These are phyloP conservation scores for Starmera amethionina DNA, from an alignment of 805 yeast species.

Conservation along the genomic window DNA sequence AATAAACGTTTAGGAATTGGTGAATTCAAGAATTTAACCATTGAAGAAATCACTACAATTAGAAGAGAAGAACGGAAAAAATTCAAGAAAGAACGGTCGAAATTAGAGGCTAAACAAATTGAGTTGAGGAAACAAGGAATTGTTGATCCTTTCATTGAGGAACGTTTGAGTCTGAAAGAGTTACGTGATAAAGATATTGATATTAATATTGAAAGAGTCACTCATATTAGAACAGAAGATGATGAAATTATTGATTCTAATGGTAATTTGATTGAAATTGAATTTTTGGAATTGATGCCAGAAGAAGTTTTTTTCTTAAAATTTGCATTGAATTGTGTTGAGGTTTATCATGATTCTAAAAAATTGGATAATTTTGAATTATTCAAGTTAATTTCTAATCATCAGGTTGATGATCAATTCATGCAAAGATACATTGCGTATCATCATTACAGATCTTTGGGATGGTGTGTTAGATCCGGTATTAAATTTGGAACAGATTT, in stretches of 20 bases:
- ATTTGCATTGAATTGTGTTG: slow-evolving; percentile 43
- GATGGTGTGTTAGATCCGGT: slow-evolving; percentile 94
- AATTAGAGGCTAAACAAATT: slow-evolving; percentile 41
- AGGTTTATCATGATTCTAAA: slow-evolving; percentile 18
- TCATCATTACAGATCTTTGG: slow-evolving; percentile 78
- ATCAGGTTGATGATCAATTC: slow-evolving; percentile 18
- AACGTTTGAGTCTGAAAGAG: slow-evolving; percentile 20
- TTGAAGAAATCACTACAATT: slow-evolving; percentile 69
- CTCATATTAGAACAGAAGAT: slow-evolving; percentile 26
- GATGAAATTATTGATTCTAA: slow-evolving; percentile 19
- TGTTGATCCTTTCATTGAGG: slow-evolving; percentile 25
- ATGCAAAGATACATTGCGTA: slow-evolving; percentile 54
- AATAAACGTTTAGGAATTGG: slow-evolving; percentile 41
- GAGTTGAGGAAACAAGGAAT: slow-evolving; percentile 28
- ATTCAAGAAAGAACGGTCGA: slow-evolving; percentile 62
- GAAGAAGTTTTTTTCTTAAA: slow-evolving; percentile 66
- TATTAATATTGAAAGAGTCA: slow-evolving; percentile 13
- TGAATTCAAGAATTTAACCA: slow-evolving; percentile 26
- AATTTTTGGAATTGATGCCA: slow-evolving; percentile 55
- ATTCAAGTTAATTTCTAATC: slow-evolving; percentile 5
- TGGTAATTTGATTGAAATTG: slow-evolving; percentile 20
- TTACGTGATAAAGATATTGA: slow-evolving; percentile 21
- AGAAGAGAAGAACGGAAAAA: slow-evolving; percentile 63
- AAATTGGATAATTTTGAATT: slow-evolving; percentile 9
- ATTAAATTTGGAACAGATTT: slow-evolving; percentile 87